Base-by-base conservation (phyloP, 2,329 filamentous ascomycete species). In the Fusarium nanum region DNA sequence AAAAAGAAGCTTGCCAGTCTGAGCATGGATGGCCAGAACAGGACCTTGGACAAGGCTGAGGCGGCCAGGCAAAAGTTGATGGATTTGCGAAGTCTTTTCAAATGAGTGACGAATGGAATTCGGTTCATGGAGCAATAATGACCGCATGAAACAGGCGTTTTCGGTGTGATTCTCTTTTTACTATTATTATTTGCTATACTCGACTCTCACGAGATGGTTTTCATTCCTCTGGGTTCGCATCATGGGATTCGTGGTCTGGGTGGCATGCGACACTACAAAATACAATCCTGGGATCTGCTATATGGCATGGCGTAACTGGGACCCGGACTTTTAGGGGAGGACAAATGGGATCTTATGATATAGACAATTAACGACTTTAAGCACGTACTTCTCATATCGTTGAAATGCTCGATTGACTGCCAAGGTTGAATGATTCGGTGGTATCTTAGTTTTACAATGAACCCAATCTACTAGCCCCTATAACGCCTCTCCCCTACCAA, bases 1-100 rank as follows among this genome's bases (percentile, higher is more conserved):
- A 99, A 99, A 86, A 93, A 92, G 82, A 91, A 93, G 79, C 83
- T 99, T 54, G 96, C 96, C 1, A 93, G 92, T 76, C 84, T 98
- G 71, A 95, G 92, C 77, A 91, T 97, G 91, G 92, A 92, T 69
- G 85, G 87, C 27, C 77, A 86, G 78, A 81, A 88, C 83, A 83
- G 81, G 64, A 79, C 81, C 22, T 74, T 87, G 76, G 80, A 91
- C 82, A 84, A 83, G 70, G 81, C 82, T 63, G 78, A 84, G 63
- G 82, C 82, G 46, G 89, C 90, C 9, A 88, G 89, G 81, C 86
- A 91, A 82, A 88, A 86, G 71, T 81, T 88, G 59, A 82, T 85
- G 82, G 87, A 89, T 67, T 76, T 89, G 61, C 84, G 86, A 52
- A 87, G 85, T 71, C 83, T 89, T 34, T 89, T 89, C 79, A 86